A percentile compares a stretch with the other conserved stretches of the same genome.
Conservation (phyloP, 495 filamentous ascomycete genomes). For the Xylaria palmicola region DNA sequence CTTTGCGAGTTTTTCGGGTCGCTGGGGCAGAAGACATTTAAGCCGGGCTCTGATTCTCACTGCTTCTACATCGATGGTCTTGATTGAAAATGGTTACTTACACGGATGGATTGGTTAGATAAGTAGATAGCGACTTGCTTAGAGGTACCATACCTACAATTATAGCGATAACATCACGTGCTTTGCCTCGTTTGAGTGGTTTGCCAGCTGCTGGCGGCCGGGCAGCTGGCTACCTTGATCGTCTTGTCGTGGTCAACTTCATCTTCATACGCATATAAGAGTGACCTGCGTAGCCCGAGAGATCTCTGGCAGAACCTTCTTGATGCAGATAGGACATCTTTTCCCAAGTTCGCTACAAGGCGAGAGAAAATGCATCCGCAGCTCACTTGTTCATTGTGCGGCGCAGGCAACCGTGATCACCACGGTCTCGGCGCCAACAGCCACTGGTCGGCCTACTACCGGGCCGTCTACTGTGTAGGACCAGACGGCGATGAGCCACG, state of each 20-base stretch:
- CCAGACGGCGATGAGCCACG: background rate
- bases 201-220: background rate
- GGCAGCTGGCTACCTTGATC: background rate
- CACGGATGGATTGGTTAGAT: no score
- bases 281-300: no score
- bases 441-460: constrained; percentile 8
- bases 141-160: no score
- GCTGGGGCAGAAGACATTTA: constrained; percentile 20
- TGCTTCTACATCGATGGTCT: constrained; percentile 24
- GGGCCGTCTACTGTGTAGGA: constrained; percentile 14
- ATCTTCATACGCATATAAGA: no score
- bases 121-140: no score
- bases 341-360: background rate
- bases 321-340: no score
- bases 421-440: background rate
- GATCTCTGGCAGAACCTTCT: no score
- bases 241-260: background rate
- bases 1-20: constrained; percentile 30
- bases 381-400: constrained; percentile 8
- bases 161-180: background rate
- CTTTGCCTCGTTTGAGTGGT: background rate
- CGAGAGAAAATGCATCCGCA: background rate
- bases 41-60: constrained; percentile 13
- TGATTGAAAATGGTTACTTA: constrained; percentile 13
- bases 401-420: background rate